Evolutionary conservation across 179 eudicot genomes (phyloP).

Genomic region (Spinacia oleracea): DNA sequence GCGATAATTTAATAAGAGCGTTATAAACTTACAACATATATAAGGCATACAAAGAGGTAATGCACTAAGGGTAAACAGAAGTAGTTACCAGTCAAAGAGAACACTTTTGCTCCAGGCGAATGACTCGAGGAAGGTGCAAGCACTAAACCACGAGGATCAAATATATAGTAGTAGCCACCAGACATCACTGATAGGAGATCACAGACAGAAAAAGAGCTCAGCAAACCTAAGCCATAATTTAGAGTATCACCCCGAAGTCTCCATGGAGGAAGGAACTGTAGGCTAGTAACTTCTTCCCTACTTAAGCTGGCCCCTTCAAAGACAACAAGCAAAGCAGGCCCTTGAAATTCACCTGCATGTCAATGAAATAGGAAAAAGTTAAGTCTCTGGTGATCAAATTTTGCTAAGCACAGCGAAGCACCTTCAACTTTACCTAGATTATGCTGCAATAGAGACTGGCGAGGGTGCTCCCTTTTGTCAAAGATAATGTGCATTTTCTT

Average conservation of each 20-base stretch:
- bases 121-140: slow-evolving; percentile 68
- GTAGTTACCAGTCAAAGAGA: slow-evolving; percentile 74
- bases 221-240: slow-evolving; percentile 86
- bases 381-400: not conserved
- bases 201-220: slow-evolving; percentile 73
- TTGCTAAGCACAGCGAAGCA: not conserved
- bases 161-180: slow-evolving; percentile 80
- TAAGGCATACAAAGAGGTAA: slow-evolving; percentile 8
- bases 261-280: slow-evolving; percentile 98
- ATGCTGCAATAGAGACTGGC: slow-evolving; percentile 88
- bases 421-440: slow-evolving; percentile 66
- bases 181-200: slow-evolving; percentile 89
- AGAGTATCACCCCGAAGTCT: slow-evolving; percentile 83
- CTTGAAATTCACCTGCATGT: slow-evolving; percentile 87
- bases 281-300: slow-evolving; percentile 86
- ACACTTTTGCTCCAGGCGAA: slow-evolving; percentile 84
- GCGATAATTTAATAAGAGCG: not conserved
- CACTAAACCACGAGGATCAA: slow-evolving; percentile 92
- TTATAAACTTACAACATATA: not conserved
- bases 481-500: slow-evolving; percentile 77
- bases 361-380: slow-evolving; percentile 13
- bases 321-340: slow-evolving; percentile 83
- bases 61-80: slow-evolving; percentile 7
- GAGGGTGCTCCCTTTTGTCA: slow-evolving; percentile 93
- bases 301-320: slow-evolving; percentile 88